Evolutionary conservation across 306 rosid species (phyloP), one percentile per base, ranked within the genome.

Genomic region (Begonia peltatifolia): DNA sequence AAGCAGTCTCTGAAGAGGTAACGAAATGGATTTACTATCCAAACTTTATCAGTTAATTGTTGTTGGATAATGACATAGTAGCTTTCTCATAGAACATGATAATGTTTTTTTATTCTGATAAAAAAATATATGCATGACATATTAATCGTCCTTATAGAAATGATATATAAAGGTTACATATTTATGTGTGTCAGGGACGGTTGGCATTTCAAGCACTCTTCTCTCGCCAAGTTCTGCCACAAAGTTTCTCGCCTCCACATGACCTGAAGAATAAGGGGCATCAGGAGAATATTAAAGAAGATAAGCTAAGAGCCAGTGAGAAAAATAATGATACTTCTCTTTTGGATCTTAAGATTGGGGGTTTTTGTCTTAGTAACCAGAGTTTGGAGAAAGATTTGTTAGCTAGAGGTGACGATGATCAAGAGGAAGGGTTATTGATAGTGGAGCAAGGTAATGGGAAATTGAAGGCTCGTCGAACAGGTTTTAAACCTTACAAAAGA

Each of bases 1-100:
- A 86, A 65, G 92, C 71, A 71, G 99, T 90, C 38, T 86, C 96
- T 55, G 93, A 81, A 80, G 95, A 77, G 99, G 99, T 83, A 81
- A 50, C 14, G 48, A 6, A n/a, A 11, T 42, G 14, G 14, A 10
- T 30, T 30, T 30, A 30, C 9, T 30, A 30, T 30, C 9, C 38
- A 30, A 30, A 30, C 9, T 30, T 30, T 30, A 30, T 30, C 3
- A 30, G 38, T 30, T 30, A 5, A 30, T 30, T 30, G 38, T 30
- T 30, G 6, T 30, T 30, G 38, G 38, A 30, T 30, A 7, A 30
- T 30, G 9, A 30, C 38, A 30, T 7, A 25, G 4, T 25, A 25
- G 35, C 35, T 25, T 25, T 6, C 2, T 25, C 35, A 25, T 25
- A 25, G 35, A 25, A 25, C 35, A 25, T 5, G 38, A 30, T 30